phyloP scores from a whole-genome alignment of 2,329 filamentous ascomycete genomes.

The Fusarium gaditjirri region DNA sequence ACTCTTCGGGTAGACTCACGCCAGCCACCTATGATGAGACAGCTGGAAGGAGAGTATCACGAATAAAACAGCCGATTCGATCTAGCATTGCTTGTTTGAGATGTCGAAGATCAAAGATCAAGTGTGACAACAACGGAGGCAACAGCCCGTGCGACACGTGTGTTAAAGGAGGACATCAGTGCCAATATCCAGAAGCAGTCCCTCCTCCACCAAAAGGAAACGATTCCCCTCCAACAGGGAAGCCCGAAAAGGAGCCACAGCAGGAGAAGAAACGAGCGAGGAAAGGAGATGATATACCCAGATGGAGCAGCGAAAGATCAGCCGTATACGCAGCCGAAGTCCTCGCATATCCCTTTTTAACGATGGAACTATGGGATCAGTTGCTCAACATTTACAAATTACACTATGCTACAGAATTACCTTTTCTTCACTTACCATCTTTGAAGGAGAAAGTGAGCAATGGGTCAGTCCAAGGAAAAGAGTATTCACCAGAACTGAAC shows the following conservation, averaged over 20 bases:
- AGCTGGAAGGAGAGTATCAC: slow-evolving; percentile 24
- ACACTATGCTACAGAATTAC: slow-evolving; percentile 77
- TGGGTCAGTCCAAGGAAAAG: neutral
- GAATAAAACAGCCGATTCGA: slow-evolving; percentile 66
- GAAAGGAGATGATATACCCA: neutral
- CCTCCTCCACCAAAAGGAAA: slow-evolving; percentile 54
- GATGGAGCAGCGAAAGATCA: neutral
- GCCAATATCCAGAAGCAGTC: slow-evolving; percentile 70
- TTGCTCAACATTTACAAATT: slow-evolving; percentile 76
- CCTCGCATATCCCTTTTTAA: slow-evolving; percentile 70
- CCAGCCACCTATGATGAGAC: slow-evolving; percentile 16
- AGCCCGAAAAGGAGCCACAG: neutral
- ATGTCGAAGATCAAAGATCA: slow-evolving; percentile 85
- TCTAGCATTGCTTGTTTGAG: slow-evolving; percentile 82
- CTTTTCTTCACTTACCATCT: slow-evolving; percentile 70
- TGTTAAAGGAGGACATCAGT: slow-evolving; percentile 76
- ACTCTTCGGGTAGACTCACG: neutral
- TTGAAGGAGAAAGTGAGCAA: slow-evolving; percentile 3
- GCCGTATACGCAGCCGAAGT: slow-evolving; percentile 64
- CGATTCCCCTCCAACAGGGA: slow-evolving; percentile 41
- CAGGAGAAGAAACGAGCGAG: slow-evolving; percentile 9
- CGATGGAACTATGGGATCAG: slow-evolving; percentile 73
- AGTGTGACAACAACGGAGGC: slow-evolving; percentile 83
- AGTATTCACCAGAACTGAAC: slow-evolving; percentile 1
- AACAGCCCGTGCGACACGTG: slow-evolving; percentile 79